Base-by-base conservation (phyloP, 768 basidiomycete genomes). In the Boletus reticulatus region DNA sequence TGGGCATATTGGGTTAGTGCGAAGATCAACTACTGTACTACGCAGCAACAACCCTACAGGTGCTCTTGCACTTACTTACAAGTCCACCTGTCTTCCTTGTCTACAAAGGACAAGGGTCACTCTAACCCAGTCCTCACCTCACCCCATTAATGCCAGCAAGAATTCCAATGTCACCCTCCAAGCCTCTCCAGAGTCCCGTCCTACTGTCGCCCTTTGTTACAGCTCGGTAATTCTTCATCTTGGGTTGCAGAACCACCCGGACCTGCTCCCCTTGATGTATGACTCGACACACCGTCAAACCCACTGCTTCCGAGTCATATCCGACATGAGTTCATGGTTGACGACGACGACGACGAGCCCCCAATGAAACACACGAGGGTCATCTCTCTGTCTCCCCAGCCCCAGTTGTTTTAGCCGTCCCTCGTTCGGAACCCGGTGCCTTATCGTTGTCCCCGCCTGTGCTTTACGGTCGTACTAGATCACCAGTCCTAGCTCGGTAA, bases 1-100 rank as follows among this genome's bases (percentile, higher is more conserved):
- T 11, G n/a, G n/a, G n/a, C n/a, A n/a, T n/a, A n/a, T n/a, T n/a
- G n/a, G n/a, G n/a, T n/a, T n/a, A n/a, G n/a, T n/a, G n/a, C n/a
- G n/a, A n/a, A n/a, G n/a, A n/a, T n/a, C n/a, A n/a, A n/a, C n/a
- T n/a, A n/a, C n/a, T n/a, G n/a, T 69, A 68, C 68, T 68, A 39
- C 41, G 65, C 66, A 61, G 58, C 66, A 65, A 58, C 61, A 45
- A 37, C 43, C n/a, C 13, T 46, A 9, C 42, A 42, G 60, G 67
- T 67, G 70, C 36, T 62, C 69, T 70, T 70, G 69, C 52, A 70
- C 72, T 70, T 46, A 55, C 58, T 70, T 70, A 69, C 68, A 70
- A 70, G 68, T 57, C 24, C 67, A 48, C 61, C 52, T 17, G 16
- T 34, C 32, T 48, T 6, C 44, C 44, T 65, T 61, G 63, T 62